Percentiles rank a stretch among this genome's conserved stretches.
Evolutionary conservation across 352 stramenopile species (phyloP).

Genomic region (Globisporangium nodosum): DNA sequence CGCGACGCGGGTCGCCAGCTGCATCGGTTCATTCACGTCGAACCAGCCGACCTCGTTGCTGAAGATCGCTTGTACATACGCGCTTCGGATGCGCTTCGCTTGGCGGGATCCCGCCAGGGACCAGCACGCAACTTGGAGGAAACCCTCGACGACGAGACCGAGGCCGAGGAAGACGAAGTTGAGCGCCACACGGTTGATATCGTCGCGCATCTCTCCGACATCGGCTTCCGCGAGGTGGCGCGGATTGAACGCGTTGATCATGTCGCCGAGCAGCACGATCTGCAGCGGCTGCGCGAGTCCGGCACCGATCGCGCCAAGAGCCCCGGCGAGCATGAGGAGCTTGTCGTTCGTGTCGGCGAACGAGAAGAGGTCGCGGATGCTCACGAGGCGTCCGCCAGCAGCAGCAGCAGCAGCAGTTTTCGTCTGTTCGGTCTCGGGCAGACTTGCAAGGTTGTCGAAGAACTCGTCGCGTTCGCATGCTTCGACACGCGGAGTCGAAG

Average conservation of each 20-base stretch:
- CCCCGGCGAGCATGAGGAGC: slow-evolving; percentile 20
- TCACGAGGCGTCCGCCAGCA: slow-evolving; percentile 15
- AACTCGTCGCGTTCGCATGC: too few relatives aligned
- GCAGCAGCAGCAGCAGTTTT: slow-evolving; percentile 24
- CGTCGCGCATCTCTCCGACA: slow-evolving; percentile 23
- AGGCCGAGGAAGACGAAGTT: slow-evolving; percentile 29
- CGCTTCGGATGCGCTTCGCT: slow-evolving; percentile 27
- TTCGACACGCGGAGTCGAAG: too few relatives aligned
- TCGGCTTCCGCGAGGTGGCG: neutral
- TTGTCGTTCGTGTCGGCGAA: slow-evolving; percentile 27
- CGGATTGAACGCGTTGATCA: slow-evolving; percentile 29
- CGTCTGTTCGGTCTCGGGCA: too few relatives aligned
- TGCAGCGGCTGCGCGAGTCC: slow-evolving; percentile 21
- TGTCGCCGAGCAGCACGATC: slow-evolving; percentile 33
- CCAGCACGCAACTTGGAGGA: slow-evolving; percentile 47
- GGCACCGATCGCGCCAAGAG: slow-evolving; percentile 8
- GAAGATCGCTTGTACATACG: slow-evolving; percentile 29
- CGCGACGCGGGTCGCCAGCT: slow-evolving; percentile 20
- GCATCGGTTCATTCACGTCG: slow-evolving; percentile 30
- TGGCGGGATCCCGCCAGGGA: slow-evolving; percentile 55
- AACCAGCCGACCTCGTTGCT: slow-evolving; percentile 42
- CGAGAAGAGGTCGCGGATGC: slow-evolving; percentile 1
- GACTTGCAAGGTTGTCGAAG: too few relatives aligned
- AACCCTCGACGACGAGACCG: slow-evolving; percentile 20
- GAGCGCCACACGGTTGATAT: slow-evolving; percentile 29